Evolutionary conservation across 768 basidiomycete genomes (phyloP), one percentile per base, ranked within the genome.

Genomic region (Phlebiopsis gigantea): DNA sequence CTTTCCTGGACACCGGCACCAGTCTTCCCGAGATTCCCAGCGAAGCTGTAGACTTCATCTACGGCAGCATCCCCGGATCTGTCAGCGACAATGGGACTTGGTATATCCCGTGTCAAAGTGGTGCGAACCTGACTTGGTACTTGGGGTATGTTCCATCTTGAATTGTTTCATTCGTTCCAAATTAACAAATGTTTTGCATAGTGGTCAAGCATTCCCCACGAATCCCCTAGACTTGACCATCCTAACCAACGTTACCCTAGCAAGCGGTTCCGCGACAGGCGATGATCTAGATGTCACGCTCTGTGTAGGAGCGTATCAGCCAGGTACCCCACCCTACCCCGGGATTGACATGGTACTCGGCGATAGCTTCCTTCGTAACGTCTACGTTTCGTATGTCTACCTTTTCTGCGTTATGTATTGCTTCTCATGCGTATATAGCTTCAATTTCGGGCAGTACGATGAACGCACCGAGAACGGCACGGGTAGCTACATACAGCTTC

Each of bases 311-410:
- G 31, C 29, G 10, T 50, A 50, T n/a, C 48, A 50, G 21, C 17
- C 10, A 30, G 31, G 48, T 17, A 47, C 24, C 7, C 46, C 46
- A 25, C 46, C 46, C 14, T 47, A 47, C 46, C 30, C 48, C 10
- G 60, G 62, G 4, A 60, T 63, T 55, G 71, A 71, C 51, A 57
- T 68, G 19, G 59, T 71, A 29, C 64, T 72, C 22, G 71, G 72
- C 9, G 69, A 69, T 53, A 57, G 65, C 21, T 69, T 73, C 65
- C 63, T 73, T 17, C 64, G 68, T 24, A 72, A 69, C 50, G 67
- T 69, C 30, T 71, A 72, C 57, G 61, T 62, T 2, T 60, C 71
- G 65, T 73, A 58, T 57, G 67, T 62, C 19, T 26, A 31, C 24
- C 8, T 17, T 29, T 12, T 5, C 15, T 15, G 2, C 29, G n/a